Percentiles rank a stretch among this genome's conserved stretches.
phyloP scores from a whole-genome alignment of 164 flowering plant species.

The Vitis labrusca region DNA sequence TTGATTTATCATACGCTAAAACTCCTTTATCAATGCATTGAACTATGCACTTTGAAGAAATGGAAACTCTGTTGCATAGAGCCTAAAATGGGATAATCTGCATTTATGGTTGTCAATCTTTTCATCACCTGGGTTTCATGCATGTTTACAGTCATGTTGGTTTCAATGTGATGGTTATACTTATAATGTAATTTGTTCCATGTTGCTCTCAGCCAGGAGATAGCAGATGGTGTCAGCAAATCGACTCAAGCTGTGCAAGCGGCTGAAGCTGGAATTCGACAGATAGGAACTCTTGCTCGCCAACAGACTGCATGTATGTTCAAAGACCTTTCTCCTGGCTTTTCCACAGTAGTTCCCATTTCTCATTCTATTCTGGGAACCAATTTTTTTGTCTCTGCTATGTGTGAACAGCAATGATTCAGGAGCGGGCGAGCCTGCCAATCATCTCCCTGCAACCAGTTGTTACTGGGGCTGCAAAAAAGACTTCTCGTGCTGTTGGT shows the following conservation, averaged over 20 bases:
- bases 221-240: slow-evolving; percentile 81
- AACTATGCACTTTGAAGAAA: too few relatives aligned
- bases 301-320: slow-evolving; percentile 75
- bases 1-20: too few relatives aligned
- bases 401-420: slow-evolving; percentile 62
- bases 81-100: too few relatives aligned
- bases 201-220: slow-evolving; percentile 69
- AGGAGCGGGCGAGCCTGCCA: slow-evolving; percentile 87
- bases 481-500: slow-evolving; percentile 82
- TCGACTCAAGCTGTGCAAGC: slow-evolving; percentile 88
- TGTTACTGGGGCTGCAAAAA: slow-evolving; percentile 85
- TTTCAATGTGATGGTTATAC: too few relatives aligned
- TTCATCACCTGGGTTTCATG: background rate
- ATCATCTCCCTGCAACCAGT: slow-evolving; percentile 73
- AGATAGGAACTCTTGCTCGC: slow-evolving; percentile 74
- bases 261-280: slow-evolving; percentile 80
- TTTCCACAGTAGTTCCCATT: background rate
- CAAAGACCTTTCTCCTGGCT: background rate
- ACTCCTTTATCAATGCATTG: too few relatives aligned
- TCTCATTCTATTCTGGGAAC: background rate
- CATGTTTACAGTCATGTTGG: background rate
- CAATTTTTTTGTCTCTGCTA: background rate
- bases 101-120: too few relatives aligned
- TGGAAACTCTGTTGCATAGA: too few relatives aligned
- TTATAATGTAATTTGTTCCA: background rate